phyloP scores from a whole-genome alignment of 2,329 filamentous ascomycete species.

The Colletotrichum orchidophilum region DNA sequence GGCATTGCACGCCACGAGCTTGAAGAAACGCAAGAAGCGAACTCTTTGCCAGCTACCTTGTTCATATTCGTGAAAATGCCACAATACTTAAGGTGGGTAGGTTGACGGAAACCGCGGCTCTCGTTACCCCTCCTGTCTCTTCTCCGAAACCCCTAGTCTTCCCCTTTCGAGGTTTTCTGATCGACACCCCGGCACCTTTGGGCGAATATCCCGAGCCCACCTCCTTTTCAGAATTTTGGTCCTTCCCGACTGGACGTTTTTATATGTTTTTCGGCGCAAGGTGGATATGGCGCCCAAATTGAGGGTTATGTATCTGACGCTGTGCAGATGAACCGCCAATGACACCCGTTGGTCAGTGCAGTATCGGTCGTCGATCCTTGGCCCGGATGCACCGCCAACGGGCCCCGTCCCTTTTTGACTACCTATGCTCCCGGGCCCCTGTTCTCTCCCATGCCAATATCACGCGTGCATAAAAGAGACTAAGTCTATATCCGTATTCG shows the following conservation, averaged over 20 bases:
- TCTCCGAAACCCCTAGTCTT: neutral
- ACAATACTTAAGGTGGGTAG: neutral
- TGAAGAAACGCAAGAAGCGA: neutral
- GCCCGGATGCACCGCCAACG: slow-evolving; percentile 10
- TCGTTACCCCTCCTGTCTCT: neutral
- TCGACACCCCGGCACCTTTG: neutral
- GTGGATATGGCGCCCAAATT: neutral
- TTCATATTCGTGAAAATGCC: neutral
- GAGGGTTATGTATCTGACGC: slow-evolving; percentile 16
- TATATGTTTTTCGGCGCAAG: neutral
- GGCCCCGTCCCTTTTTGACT: neutral
- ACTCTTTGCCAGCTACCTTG: neutral
- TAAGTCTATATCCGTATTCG: neutral
- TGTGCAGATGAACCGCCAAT: slow-evolving; percentile 7
- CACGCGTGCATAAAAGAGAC: slow-evolving; percentile 6
- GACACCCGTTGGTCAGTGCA: slow-evolving; percentile 10
- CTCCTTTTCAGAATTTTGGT: neutral
- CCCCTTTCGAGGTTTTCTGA: neutral
- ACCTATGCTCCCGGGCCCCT: neutral
- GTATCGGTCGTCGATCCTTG: slow-evolving; percentile 29
- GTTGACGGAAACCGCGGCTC: neutral
- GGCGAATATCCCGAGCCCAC: neutral
- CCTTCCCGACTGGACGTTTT: neutral
- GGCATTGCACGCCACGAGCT: neutral
- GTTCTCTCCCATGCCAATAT: slow-evolving; percentile 13